phyloP scores from a whole-genome alignment of 805 yeast species.

The Wickerhamiella dianesei region DNA sequence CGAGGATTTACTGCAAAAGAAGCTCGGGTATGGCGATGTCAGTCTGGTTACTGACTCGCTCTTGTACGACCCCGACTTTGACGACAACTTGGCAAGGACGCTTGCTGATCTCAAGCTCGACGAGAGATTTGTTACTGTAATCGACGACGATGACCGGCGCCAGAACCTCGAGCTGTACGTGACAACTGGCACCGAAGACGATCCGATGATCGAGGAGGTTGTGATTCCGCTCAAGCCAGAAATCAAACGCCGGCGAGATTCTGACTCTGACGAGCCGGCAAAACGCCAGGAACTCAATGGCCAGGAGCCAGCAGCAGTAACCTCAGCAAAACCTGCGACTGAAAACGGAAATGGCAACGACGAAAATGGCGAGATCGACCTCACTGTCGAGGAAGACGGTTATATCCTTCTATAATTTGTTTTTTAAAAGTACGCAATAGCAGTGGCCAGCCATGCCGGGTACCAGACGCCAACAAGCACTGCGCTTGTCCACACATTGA shows the following conservation, averaged over 20 bases:
- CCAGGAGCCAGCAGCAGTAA: not conserved
- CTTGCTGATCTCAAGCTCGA: constrained; percentile 43
- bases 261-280: constrained; percentile 6
- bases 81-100: constrained; percentile 47
- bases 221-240: constrained; percentile 15
- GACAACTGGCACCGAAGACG: constrained; percentile 6
- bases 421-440: not conserved
- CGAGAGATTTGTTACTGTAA: constrained; percentile 55
- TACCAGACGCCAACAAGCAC: constrained; percentile 63
- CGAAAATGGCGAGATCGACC: constrained; percentile 6
- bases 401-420: not conserved
- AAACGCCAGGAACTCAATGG: not conserved
- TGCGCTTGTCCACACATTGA: constrained; percentile 80
- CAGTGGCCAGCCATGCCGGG: constrained; percentile 55
- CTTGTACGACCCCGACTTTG: constrained; percentile 77
- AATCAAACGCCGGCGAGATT: constrained; percentile 15
- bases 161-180: constrained; percentile 31
- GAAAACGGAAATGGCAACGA: constrained; percentile 2
- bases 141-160: constrained; percentile 75
- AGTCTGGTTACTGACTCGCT: constrained; percentile 47
- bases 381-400: constrained; percentile 4
- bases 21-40: constrained; percentile 44
- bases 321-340: too few relatives aligned
- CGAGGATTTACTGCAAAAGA: constrained; percentile 30
- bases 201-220: constrained; percentile 19